These are phyloP conservation scores for Stephania yunnanensis DNA, from an alignment of 164 flowering plant species.

Conservation along the genomic window DNA sequence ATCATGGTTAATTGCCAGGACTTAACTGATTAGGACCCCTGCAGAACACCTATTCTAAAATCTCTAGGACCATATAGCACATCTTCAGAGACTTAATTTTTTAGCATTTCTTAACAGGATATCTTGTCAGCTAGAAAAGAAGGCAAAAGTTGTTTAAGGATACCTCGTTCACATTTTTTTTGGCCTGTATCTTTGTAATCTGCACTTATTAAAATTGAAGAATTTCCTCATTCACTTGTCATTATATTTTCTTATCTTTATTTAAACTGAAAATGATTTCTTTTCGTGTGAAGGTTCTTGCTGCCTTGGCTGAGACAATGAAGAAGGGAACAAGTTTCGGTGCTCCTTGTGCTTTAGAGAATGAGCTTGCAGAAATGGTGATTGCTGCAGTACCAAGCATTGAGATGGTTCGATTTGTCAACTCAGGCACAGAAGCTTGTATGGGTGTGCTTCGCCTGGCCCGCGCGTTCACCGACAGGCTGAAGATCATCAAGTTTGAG, in stretches of 20 bases:
- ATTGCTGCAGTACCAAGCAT: constrained; percentile 89
- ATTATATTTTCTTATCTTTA: background rate
- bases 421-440: constrained; percentile 99
- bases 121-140: background rate
- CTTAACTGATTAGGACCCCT: background rate
- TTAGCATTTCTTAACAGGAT: background rate
- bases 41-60: background rate
- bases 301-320: constrained; percentile 83
- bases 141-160: background rate
- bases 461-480: constrained; percentile 70
- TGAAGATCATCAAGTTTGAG: constrained; percentile 77
- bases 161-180: background rate
- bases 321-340: constrained; percentile 98
- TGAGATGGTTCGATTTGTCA: constrained; percentile 95
- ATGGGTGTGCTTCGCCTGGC: constrained; percentile 89
- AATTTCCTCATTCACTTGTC: background rate
- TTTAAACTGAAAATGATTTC: background rate
- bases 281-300: constrained; percentile 50
- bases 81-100: background rate
- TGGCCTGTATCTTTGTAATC: background rate
- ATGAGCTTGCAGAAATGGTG: constrained; percentile 80
- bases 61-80: background rate
- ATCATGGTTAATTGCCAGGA: background rate
- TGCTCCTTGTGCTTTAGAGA: constrained; percentile 91
- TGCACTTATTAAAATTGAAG: background rate